phyloP scores from a whole-genome alignment of 768 basidiomycete species.

The Auricularia cornea region DNA sequence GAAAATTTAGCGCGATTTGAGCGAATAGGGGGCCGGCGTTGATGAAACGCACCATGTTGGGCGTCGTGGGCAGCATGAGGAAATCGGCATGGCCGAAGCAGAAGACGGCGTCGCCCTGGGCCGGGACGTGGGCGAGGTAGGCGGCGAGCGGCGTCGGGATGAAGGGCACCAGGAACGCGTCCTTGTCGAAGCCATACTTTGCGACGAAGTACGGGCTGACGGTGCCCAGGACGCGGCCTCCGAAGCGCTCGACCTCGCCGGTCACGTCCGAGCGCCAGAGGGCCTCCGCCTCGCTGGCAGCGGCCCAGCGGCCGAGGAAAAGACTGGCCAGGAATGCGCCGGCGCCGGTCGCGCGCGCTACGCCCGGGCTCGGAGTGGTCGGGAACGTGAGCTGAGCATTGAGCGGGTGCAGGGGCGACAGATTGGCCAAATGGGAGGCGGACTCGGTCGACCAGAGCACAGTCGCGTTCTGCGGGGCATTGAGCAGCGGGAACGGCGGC shows the following conservation, averaged over 20 bases:
- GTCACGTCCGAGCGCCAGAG: conserved; percentile 49
- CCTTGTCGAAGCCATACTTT: conserved; percentile 72
- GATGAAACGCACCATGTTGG: conserved; percentile 1
- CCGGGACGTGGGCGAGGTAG: conserved; percentile 70
- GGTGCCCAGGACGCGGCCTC: conserved; percentile 49
- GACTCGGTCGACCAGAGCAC: conserved; percentile 86
- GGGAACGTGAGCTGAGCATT: conserved; percentile 46
- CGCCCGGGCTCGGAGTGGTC: not conserved
- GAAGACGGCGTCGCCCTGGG: conserved; percentile 64
- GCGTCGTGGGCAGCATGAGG: conserved; percentile 61
- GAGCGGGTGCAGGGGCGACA: conserved; percentile 64
- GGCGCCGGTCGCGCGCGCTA: conserved; percentile 31
- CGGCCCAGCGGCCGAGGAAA: conserved; percentile 60
- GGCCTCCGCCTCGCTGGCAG: conserved; percentile 69
- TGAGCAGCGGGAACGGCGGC: not conserved
- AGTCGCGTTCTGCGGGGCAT: conserved; percentile 46
- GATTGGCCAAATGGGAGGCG: conserved; percentile 58
- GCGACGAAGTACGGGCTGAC: conserved; percentile 71
- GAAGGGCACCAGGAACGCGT: conserved; percentile 46
- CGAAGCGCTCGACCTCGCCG: conserved; percentile 1
- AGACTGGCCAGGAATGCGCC: conserved; percentile 66
- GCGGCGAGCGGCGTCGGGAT: conserved; percentile 67
- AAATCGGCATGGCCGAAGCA: conserved; percentile 77
- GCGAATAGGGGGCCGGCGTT: conserved; percentile 36
- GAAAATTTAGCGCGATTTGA: conserved; percentile 21